A percentile compares a stretch with the other conserved stretches of the same genome.
Evolutionary conservation across 768 basidiomycete genomes (phyloP).

Genomic region (Lactifluus piperatus): DNA sequence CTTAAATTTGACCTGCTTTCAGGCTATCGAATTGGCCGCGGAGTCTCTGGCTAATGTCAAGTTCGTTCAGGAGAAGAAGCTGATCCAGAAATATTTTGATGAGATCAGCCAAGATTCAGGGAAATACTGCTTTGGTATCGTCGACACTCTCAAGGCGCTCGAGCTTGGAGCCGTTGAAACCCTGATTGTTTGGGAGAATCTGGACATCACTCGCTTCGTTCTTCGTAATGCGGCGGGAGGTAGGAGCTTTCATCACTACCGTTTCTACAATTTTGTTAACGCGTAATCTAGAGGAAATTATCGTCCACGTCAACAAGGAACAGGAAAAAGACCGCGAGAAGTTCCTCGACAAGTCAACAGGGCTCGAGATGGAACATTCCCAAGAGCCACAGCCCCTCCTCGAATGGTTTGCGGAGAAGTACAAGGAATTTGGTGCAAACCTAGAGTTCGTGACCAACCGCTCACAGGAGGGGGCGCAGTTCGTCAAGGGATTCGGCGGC

Average conservation of each 20-base stretch:
- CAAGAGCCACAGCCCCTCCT: constrained; percentile 78
- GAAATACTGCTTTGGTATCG: constrained; percentile 95
- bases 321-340: constrained; percentile 91
- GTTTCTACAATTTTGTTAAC: not conserved
- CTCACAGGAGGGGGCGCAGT: constrained; percentile 95
- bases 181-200: constrained; percentile 96
- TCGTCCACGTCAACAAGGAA: constrained; percentile 71
- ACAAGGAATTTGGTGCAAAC: constrained; percentile 94
- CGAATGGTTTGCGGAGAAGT: constrained; percentile 99
- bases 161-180: constrained; percentile 97
- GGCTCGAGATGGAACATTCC: constrained; percentile 89
- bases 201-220: constrained; percentile 82
- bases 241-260: constrained; percentile 26
- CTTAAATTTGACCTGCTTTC: not conserved
- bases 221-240: constrained; percentile 91
- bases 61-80: constrained; percentile 97
- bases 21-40: constrained; percentile 96
- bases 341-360: constrained; percentile 92
- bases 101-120: constrained; percentile 97
- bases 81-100: constrained; percentile 98
- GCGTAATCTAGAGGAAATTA: constrained; percentile 57
- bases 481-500: constrained; percentile 97
- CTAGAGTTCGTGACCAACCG: constrained; percentile 95
- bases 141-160: constrained; percentile 92
- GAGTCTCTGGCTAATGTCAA: constrained; percentile 98